A percentile compares a stretch with the other conserved stretches of the same genome.
Evolutionary conservation across 2,329 filamentous ascomycete genomes (phyloP).

Genomic region (Calcarisporium arbuscula): DNA sequence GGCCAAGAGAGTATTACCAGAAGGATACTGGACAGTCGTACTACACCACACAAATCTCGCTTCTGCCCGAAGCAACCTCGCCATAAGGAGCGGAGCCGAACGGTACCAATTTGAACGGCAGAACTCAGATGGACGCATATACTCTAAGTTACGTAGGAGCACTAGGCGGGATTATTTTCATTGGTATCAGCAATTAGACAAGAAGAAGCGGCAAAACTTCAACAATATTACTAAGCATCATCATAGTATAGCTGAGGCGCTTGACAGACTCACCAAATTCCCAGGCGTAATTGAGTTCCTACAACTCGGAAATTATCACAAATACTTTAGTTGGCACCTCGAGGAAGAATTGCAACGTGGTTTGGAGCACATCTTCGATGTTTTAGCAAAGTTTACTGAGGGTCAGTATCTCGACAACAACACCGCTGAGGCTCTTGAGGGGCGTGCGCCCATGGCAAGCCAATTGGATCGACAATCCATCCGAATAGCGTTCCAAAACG

Average conservation of each 20-base stretch:
- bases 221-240: neutral
- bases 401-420: neutral
- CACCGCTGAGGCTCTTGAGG: neutral
- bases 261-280: neutral
- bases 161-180: no score
- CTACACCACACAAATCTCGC: no score
- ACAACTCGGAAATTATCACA: neutral
- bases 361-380: neutral
- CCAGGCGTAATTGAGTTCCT: neutral
- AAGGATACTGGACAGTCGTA: no score
- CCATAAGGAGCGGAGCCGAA: no score
- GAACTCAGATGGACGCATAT: no score
- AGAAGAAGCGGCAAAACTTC: neutral
- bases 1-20: no score
- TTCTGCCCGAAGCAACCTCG: no score
- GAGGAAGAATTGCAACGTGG: neutral
- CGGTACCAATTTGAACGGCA: no score
- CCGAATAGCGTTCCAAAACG: neutral
- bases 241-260: neutral
- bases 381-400: neutral
- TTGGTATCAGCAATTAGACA: neutral
- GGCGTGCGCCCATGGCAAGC: neutral
- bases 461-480: slow-evolving; percentile 1
- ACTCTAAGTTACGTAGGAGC: no score
- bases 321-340: neutral